Evolutionary conservation across 345 rosid genomes (phyloP).

Genomic region (Excoecaria agallocha): DNA sequence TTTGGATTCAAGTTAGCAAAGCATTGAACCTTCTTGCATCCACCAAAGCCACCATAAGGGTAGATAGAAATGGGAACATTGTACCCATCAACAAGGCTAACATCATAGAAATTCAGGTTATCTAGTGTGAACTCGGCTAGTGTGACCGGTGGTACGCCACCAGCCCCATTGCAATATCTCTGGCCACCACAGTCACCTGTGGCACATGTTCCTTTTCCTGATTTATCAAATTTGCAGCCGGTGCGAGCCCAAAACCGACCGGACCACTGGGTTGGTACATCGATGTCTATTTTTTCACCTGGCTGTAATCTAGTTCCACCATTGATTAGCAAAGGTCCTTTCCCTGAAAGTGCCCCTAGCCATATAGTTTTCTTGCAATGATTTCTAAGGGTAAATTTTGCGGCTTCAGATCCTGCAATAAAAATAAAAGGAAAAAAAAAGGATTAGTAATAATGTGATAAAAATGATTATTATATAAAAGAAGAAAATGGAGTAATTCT

Average conservation of each 20-base stretch:
- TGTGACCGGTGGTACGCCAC: slow-evolving; percentile 45
- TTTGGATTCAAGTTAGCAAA: slow-evolving; percentile 30
- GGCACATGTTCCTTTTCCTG: slow-evolving; percentile 36
- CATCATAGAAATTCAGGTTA: slow-evolving; percentile 42
- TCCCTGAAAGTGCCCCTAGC: slow-evolving; percentile 44
- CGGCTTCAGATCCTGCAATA: slow-evolving; percentile 12
- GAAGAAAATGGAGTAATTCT: not conserved
- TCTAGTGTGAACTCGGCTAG: slow-evolving; percentile 50
- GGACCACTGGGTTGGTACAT: slow-evolving; percentile 41
- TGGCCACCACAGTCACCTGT: slow-evolving; percentile 47
- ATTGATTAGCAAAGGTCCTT: slow-evolving; percentile 28
- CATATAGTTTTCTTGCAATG: slow-evolving; percentile 43
- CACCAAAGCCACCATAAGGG: slow-evolving; percentile 27
- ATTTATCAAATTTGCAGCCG: slow-evolving; percentile 32
- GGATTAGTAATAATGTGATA: not conserved
- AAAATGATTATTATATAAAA: not conserved
- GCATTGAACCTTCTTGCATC: slow-evolving; percentile 33
- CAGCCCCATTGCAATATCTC: slow-evolving; percentile 36
- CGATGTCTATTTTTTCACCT: slow-evolving; percentile 23
- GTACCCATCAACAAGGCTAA: slow-evolving; percentile 51
- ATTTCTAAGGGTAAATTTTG: slow-evolving; percentile 26
- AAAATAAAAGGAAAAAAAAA: not conserved
- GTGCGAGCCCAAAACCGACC: slow-evolving; percentile 53
- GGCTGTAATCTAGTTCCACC: slow-evolving; percentile 39
- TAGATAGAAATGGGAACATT: slow-evolving; percentile 39